phyloP scores from a whole-genome alignment of 306 rosid genomes.

The Rosa rugosa region DNA sequence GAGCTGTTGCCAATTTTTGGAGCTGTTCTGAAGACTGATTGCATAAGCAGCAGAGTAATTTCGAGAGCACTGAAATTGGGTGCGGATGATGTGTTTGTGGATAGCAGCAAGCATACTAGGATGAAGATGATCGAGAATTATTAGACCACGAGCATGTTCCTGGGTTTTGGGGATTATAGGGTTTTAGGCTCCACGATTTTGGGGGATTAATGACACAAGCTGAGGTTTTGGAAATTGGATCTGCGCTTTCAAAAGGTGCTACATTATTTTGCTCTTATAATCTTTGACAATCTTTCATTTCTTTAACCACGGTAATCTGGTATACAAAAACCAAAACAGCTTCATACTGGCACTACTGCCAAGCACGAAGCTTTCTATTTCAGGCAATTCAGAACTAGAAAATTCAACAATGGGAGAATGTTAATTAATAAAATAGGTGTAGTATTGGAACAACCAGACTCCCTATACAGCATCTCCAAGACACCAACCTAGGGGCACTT shows the following conservation, averaged over 20 bases:
- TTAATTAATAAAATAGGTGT: not conserved
- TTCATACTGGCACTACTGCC: not conserved
- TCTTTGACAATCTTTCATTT: not conserved
- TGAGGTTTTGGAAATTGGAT: not conserved
- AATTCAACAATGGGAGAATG: not conserved
- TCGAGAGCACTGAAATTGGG: slow-evolving; percentile 1
- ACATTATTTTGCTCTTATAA: not conserved
- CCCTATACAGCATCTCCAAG: slow-evolving; percentile 19
- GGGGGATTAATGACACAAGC: not conserved
- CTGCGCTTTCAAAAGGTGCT: not conserved
- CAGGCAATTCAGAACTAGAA: not conserved
- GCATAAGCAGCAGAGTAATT: slow-evolving; percentile 37
- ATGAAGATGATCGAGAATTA: not conserved
- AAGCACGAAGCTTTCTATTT: not conserved
- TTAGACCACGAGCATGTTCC: not conserved
- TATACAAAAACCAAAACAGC: not conserved
- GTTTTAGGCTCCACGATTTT: not conserved
- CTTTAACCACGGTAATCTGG: not conserved
- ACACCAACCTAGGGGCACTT: slow-evolving; percentile 23
- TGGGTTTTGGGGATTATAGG: not conserved
- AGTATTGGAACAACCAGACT: slow-evolving; percentile 16
- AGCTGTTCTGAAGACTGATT: slow-evolving; percentile 59
- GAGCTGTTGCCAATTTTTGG: slow-evolving; percentile 68
- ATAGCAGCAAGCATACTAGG: slow-evolving; percentile 8
- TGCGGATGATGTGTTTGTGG: slow-evolving; percentile 3